These are phyloP conservation scores for Limtongia smithiae DNA, from an alignment of 805 yeast species.

Conservation along the genomic window DNA sequence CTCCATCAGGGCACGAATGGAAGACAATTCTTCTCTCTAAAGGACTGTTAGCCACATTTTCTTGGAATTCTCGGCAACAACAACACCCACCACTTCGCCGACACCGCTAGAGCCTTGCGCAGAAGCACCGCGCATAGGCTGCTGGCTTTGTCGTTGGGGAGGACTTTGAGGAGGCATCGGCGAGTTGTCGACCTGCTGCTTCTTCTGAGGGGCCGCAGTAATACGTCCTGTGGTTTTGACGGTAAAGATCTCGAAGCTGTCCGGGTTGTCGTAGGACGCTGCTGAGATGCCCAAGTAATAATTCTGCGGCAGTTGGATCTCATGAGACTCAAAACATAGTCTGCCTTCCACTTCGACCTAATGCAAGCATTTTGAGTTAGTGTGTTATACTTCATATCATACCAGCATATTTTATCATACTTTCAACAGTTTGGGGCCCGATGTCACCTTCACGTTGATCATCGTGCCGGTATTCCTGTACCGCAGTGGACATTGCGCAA, in stretches of 20 bases:
- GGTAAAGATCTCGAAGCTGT: constrained; percentile 24
- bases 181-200: constrained; percentile 1
- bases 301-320: constrained; percentile 37
- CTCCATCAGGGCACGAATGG: not conserved
- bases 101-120: not conserved
- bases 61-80: not conserved
- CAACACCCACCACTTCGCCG: constrained; percentile 7
- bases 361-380: too few species aligned
- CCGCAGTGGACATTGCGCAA: constrained; percentile 38
- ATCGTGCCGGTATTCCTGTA: constrained; percentile 38
- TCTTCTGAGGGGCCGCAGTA: not conserved
- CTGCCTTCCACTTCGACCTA: constrained; percentile 40
- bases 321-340: constrained; percentile 37
- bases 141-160: constrained; percentile 10
- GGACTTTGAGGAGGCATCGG: not conserved
- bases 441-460: constrained; percentile 35
- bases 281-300: constrained; percentile 40
- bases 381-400: not conserved
- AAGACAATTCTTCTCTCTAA: not conserved
- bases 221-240: constrained; percentile 18
- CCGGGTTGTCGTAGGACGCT: constrained; percentile 26
- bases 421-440: constrained; percentile 34
- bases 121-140: not conserved
- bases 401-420: not conserved
- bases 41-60: not conserved